Conservation (phyloP, 176 grass and related monocot species). For the Triticum turgidum region DNA sequence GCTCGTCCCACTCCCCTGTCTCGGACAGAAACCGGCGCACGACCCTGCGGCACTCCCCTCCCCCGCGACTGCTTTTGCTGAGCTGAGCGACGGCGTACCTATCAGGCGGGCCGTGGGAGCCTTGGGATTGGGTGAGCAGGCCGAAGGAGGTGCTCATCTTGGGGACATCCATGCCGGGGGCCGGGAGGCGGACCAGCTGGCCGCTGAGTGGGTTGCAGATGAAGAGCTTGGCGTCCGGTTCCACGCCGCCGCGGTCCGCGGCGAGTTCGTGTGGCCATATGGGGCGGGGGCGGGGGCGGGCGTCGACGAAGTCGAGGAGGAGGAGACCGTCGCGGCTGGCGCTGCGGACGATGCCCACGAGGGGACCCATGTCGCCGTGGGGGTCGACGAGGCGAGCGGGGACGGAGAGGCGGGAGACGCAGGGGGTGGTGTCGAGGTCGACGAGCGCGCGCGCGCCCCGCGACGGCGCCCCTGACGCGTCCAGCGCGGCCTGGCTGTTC, state of each 20-base stretch:
- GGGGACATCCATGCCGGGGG: neutral
- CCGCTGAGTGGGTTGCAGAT: slow-evolving; percentile 33
- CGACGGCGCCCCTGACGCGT: neutral
- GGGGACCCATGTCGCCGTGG: neutral
- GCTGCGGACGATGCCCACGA: neutral
- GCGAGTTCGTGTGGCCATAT: neutral
- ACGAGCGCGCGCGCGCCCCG: slow-evolving; percentile 3
- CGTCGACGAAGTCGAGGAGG: slow-evolving; percentile 11
- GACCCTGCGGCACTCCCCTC: neutral
- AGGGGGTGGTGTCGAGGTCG: neutral
- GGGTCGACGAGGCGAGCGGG: slow-evolving; percentile 8
- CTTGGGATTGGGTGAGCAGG: slow-evolving; percentile 4
- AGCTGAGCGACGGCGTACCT: slow-evolving; percentile 26
- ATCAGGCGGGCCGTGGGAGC: neutral
- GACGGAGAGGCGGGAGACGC: slow-evolving; percentile 15
- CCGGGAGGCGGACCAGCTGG: slow-evolving; percentile 18
- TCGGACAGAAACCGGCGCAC: no score
- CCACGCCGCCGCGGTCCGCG: neutral
- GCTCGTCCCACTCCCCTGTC: slow-evolving; percentile 6
- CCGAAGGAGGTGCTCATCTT: neutral
- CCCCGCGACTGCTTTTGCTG: neutral
- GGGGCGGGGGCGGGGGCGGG: neutral
- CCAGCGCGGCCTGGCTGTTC: neutral
- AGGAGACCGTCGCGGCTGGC: slow-evolving; percentile 34
- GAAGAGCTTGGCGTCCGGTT: neutral